These are phyloP conservation scores for Fusarium luffae DNA, from an alignment of 2,329 filamentous ascomycete species.

Conservation along the genomic window DNA sequence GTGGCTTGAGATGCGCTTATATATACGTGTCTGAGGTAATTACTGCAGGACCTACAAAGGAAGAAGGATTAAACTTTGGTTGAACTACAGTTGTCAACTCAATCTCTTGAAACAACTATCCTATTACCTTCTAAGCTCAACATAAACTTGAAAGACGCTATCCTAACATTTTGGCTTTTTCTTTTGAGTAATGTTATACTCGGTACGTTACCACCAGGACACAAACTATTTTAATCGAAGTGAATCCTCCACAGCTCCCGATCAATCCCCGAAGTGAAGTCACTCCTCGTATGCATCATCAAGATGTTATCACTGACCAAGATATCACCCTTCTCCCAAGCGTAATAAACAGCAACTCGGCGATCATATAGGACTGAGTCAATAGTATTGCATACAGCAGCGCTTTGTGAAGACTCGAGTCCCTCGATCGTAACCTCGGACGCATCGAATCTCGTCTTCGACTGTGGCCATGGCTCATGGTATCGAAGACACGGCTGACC, in stretches of 20 bases:
- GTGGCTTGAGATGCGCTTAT: too few species aligned
- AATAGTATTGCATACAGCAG: slow-evolving; percentile 53
- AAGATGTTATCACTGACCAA: slow-evolving; percentile 63
- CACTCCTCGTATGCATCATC: slow-evolving; percentile 62
- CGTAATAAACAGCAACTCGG: slow-evolving; percentile 60
- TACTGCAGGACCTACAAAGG: too few species aligned
- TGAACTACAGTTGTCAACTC: too few species aligned
- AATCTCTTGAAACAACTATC: too few species aligned
- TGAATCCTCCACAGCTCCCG: slow-evolving; percentile 64
- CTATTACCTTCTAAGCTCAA: too few species aligned
- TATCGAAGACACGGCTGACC: slow-evolving; percentile 62
- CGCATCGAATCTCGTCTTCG: slow-evolving; percentile 62
- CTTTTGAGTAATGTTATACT: too few species aligned
- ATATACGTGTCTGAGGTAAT: too few species aligned
- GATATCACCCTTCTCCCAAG: slow-evolving; percentile 66
- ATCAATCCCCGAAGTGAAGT: slow-evolving; percentile 56
- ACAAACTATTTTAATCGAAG: slow-evolving; percentile 51
- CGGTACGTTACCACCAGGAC: neutral
- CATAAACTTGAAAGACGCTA: too few species aligned
- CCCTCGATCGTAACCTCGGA: slow-evolving; percentile 58
- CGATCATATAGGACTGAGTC: slow-evolving; percentile 60
- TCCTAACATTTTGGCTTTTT: too few species aligned
- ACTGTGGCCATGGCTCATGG: slow-evolving; percentile 65
- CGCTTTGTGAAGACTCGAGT: slow-evolving; percentile 46
- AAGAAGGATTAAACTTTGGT: too few species aligned